Base-by-base conservation (phyloP, 164 flowering plant genomes). In the Pachysandra terminalis region DNA sequence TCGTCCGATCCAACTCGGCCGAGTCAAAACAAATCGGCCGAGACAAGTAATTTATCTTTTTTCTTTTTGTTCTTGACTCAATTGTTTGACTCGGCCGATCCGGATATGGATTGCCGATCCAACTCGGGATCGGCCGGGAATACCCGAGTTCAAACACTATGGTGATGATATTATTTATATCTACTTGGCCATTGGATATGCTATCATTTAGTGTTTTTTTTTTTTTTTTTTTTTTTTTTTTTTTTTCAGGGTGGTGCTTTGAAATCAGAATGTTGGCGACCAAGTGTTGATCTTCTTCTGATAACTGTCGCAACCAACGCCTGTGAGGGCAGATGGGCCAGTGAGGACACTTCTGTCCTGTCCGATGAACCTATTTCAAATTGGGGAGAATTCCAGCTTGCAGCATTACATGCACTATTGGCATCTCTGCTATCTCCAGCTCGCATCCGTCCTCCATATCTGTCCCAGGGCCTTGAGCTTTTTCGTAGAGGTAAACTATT, bases 351-450 rank as follows among this genome's bases (percentile, higher is more conserved):
- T 51, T 56, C 58, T 60, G 63, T 56, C 58, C 37, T 71, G 26
- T 76, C 73, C 6, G 75, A 68, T 69, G 85, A 72, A 41, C 63
- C 67, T 21, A 58, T 55, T 45, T 64, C 78, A 49, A 73, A 56
- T 35, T 73, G 78, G 80, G 85, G 75, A 63, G 89, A 86, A 69
- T 81, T 90, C 60, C 96, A 86, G 84, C 85, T 89, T 70, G 89
- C 91, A 32, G 84, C 97, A 40, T 77, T 90, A 56, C 81, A 74
- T 48, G 91, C 96, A 57, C 87, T 95, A 72, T 74, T 87, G 78
- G 86, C 96, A 62, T 90, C 96, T 69, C 82, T 91, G 68, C 86
- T 90, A 65, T 89, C 98, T 5, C 87, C 93, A 51, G 64, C 86
- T 59, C 82, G 77, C 71, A 68, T 71, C 13, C 86, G 96, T 9